Evolutionary conservation across 768 basidiomycete genomes (phyloP).

Genomic region (Chalciporus sphaerocephalus): DNA sequence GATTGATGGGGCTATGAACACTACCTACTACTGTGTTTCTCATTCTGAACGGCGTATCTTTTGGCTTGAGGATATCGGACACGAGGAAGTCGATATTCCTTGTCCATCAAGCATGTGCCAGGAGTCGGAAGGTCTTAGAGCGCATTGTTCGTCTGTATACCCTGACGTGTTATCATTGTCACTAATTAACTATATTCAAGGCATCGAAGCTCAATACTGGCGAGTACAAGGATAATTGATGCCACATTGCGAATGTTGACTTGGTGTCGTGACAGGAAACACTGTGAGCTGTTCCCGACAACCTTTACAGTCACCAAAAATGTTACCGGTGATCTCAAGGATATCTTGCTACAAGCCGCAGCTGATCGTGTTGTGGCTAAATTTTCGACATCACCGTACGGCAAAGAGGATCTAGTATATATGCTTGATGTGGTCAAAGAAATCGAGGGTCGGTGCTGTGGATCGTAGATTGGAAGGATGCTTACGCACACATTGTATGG

Average conservation of each 20-base stretch:
- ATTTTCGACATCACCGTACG: slow-evolving; percentile 32
- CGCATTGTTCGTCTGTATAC: slow-evolving; percentile 21
- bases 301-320: slow-evolving; percentile 18
- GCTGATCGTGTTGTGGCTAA: slow-evolving; percentile 30
- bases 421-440: slow-evolving; percentile 30
- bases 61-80: slow-evolving; percentile 25
- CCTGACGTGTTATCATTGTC: not conserved
- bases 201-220: slow-evolving; percentile 29
- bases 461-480: not conserved
- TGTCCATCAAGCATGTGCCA: slow-evolving; percentile 24
- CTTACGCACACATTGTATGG: slow-evolving; percentile 6
- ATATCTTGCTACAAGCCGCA: slow-evolving; percentile 25
- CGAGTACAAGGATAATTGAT: slow-evolving; percentile 4
- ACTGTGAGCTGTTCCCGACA: slow-evolving; percentile 31
- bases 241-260: not conserved
- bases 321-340: slow-evolving; percentile 18
- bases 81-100: slow-evolving; percentile 15
- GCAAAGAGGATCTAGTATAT: slow-evolving; percentile 17
- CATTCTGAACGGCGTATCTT: slow-evolving; percentile 27
- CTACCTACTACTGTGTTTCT: slow-evolving; percentile 27
- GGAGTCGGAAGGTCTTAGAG: slow-evolving; percentile 4
- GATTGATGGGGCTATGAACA: not conserved
- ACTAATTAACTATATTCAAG: slow-evolving; percentile 14
- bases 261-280: slow-evolving; percentile 16
- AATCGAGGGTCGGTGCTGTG: slow-evolving; percentile 16